Conservation (phyloP, 2,329 filamentous ascomycete species). For the Fusarium burgessii region DNA sequence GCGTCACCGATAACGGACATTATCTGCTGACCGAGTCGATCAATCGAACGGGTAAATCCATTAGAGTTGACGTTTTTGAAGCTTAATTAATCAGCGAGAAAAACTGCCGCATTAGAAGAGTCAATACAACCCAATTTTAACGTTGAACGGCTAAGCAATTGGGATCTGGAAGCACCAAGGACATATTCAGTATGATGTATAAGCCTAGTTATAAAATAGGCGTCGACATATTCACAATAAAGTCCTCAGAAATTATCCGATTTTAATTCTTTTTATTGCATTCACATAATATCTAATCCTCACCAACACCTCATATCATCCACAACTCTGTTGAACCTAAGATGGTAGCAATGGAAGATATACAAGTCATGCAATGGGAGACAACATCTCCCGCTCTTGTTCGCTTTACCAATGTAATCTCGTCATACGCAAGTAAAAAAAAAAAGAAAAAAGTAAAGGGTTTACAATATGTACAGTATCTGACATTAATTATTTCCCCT, state of each 20-base stretch:
- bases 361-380: constrained; percentile 19
- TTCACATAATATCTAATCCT: constrained; percentile 11
- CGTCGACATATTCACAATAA: neutral
- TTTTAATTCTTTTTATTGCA: constrained; percentile 8
- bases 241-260: neutral
- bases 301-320: constrained; percentile 15
- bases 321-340: constrained; percentile 12
- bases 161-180: neutral
- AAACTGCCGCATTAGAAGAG: neutral
- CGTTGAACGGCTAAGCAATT: neutral
- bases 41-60: neutral
- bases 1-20: constrained; percentile 38
- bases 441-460: constrained; percentile 21
- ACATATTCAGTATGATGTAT: too few species aligned
- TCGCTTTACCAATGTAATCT: constrained; percentile 33
- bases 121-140: neutral
- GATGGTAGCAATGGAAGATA: constrained; percentile 18
- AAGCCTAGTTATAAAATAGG: too few species aligned
- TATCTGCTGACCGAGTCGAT: neutral
- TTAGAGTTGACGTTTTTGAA: neutral
- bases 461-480: constrained; percentile 49
- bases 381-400: constrained; percentile 19
- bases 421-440: constrained; percentile 39
- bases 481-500: constrained; percentile 47
- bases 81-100: neutral